Conservation (phyloP, 495 filamentous ascomycete species). For the Neurospora intermedia region DNA sequence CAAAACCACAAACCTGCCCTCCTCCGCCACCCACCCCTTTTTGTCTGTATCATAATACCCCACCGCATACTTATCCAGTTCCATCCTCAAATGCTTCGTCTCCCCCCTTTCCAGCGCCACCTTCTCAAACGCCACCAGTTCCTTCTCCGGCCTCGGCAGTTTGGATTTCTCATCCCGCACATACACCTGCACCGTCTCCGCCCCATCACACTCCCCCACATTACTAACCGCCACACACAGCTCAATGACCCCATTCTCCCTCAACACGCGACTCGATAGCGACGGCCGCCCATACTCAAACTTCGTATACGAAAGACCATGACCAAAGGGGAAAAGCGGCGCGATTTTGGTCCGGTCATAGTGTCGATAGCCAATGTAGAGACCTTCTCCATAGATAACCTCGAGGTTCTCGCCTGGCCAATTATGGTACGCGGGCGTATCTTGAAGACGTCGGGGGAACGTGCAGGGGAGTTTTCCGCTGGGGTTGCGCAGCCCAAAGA, state of each 20-base stretch:
- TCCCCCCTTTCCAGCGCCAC: slow-evolving; percentile 59
- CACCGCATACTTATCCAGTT: slow-evolving; percentile 61
- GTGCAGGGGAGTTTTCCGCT: slow-evolving; percentile 75
- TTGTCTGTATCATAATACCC: slow-evolving; percentile 72
- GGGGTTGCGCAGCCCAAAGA: slow-evolving; percentile 76
- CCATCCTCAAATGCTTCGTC: slow-evolving; percentile 53
- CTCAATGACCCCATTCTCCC: slow-evolving; percentile 44
- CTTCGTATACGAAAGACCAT: slow-evolving; percentile 72
- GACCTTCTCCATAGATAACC: slow-evolving; percentile 73
- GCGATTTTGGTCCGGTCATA: slow-evolving; percentile 60
- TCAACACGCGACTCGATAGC: slow-evolving; percentile 37
- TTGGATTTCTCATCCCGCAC: slow-evolving; percentile 43
- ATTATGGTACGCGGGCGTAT: slow-evolving; percentile 76
- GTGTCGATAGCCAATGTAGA: slow-evolving; percentile 76
- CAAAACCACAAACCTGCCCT: slow-evolving; percentile 58
- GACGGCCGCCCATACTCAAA: slow-evolving; percentile 58
- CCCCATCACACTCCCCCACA: slow-evolving; percentile 50
- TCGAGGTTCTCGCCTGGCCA: slow-evolving; percentile 71
- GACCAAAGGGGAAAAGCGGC: slow-evolving; percentile 70
- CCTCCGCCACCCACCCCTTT: slow-evolving; percentile 65
- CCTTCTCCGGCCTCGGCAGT: slow-evolving; percentile 60
- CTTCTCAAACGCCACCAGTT: slow-evolving; percentile 74
- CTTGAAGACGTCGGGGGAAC: slow-evolving; percentile 62
- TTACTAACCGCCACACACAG: slow-evolving; percentile 59
- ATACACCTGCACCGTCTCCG: slow-evolving; percentile 76